Evolutionary conservation across 805 yeast species (phyloP).

Genomic region (Nakazawaea ishiwadae): DNA sequence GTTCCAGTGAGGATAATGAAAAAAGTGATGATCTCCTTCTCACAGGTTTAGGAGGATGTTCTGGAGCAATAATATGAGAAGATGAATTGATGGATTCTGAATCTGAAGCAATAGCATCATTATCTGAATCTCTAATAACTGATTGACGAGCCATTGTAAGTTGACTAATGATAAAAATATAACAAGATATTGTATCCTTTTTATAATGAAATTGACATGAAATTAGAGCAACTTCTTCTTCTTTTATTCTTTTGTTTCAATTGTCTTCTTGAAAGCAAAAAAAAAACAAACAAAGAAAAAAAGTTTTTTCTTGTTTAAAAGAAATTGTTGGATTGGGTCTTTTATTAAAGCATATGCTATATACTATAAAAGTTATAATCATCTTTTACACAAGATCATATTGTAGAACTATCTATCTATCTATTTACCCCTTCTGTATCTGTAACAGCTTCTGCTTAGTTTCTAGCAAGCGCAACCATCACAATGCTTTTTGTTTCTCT

Average conservation of each 20-base stretch:
- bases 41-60: conserved; percentile 21
- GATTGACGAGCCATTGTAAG: neutral
- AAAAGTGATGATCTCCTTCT: conserved; percentile 52
- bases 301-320: no score
- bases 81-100: conserved; percentile 6
- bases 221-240: neutral
- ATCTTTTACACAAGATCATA: no score
- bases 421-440: no score
- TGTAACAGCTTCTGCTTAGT: no score
- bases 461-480: no score
- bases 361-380: no score
- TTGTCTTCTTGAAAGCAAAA: neutral
- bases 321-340: no score
- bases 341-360: no score
- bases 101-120: conserved; percentile 9
- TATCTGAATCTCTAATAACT: neutral
- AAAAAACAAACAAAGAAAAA: neutral
- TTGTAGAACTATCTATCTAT: no score
- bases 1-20: conserved; percentile 49
- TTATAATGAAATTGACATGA: no score
- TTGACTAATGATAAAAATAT: neutral
- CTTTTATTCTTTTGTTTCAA: no score
- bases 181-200: neutral
- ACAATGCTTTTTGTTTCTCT: no score
- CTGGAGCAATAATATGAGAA: neutral